Conservation (phyloP, 129 eudicot species). For the Helichrysum umbraculigerum region DNA sequence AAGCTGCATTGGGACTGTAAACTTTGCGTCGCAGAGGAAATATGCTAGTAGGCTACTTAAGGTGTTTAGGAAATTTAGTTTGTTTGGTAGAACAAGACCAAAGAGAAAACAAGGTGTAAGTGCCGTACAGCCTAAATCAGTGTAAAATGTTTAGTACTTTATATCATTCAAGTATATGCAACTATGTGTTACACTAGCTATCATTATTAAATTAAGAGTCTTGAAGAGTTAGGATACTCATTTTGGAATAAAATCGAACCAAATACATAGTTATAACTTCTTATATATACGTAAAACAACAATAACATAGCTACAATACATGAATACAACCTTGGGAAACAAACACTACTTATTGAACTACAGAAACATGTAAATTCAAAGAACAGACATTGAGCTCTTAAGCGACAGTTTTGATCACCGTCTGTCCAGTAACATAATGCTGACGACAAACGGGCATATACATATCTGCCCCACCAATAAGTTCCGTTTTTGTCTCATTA, state of each 20-base stretch:
- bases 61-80: conserved; percentile 52
- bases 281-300: neutral
- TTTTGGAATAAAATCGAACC: neutral
- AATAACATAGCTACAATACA: conserved; percentile 20
- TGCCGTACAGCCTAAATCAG: conserved; percentile 29
- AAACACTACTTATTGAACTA: conserved; percentile 12
- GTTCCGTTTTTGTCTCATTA: conserved; percentile 35
- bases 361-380: neutral
- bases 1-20: conserved; percentile 78
- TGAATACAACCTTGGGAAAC: conserved; percentile 10
- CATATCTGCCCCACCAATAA: conserved; percentile 75
- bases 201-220: neutral
- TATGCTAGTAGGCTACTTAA: conserved; percentile 67
- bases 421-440: conserved; percentile 65
- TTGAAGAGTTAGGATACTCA: neutral
- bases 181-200: neutral
- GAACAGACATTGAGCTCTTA: conserved; percentile 14
- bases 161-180: neutral
- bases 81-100: conserved; percentile 61
- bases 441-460: conserved; percentile 99
- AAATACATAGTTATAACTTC: neutral
- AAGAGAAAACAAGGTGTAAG: conserved; percentile 47
- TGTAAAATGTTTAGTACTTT: conserved; percentile 35
- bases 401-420: conserved; percentile 33
- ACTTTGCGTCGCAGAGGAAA: conserved; percentile 65